phyloP scores from a whole-genome alignment of 495 filamentous ascomycete genomes.

The Xylaria venustula region DNA sequence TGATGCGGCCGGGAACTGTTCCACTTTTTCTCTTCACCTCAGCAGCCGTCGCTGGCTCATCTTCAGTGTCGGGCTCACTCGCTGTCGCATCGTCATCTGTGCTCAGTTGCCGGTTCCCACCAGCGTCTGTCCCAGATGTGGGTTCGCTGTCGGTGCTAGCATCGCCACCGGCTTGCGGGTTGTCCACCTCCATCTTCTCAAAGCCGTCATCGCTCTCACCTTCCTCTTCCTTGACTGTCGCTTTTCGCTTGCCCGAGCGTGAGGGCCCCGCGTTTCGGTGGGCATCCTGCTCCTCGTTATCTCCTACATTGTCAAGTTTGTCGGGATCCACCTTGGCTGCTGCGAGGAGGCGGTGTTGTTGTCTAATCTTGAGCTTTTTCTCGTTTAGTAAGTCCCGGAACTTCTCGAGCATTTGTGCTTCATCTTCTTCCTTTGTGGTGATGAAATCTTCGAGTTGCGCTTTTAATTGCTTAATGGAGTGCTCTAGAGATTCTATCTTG shows the following conservation, averaged over 20 bases:
- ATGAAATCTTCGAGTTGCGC: constrained; percentile 63
- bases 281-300: constrained; percentile 13
- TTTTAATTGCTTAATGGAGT: constrained; percentile 45
- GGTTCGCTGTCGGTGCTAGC: not conserved
- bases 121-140: constrained; percentile 6
- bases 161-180: constrained; percentile 5
- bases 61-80: constrained; percentile 44
- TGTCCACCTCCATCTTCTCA: constrained; percentile 61
- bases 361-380: constrained; percentile 89
- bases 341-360: constrained; percentile 70
- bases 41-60: constrained; percentile 34
- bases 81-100: constrained; percentile 41
- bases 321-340: constrained; percentile 56
- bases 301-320: constrained; percentile 26
- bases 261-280: constrained; percentile 31
- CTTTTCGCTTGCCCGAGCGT: constrained; percentile 51
- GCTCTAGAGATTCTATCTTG: constrained; percentile 49
- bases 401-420: constrained; percentile 68
- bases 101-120: constrained; percentile 37
- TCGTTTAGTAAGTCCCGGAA: constrained; percentile 73
- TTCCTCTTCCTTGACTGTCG: constrained; percentile 38
- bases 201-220: constrained; percentile 45
- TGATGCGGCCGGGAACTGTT: not conserved
- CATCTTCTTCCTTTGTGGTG: constrained; percentile 64
- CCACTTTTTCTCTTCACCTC: constrained; percentile 15